Evolutionary conservation across 192 early-diverging fungal genomes (phyloP).

Genomic region (Umbelopsis sp.): DNA sequence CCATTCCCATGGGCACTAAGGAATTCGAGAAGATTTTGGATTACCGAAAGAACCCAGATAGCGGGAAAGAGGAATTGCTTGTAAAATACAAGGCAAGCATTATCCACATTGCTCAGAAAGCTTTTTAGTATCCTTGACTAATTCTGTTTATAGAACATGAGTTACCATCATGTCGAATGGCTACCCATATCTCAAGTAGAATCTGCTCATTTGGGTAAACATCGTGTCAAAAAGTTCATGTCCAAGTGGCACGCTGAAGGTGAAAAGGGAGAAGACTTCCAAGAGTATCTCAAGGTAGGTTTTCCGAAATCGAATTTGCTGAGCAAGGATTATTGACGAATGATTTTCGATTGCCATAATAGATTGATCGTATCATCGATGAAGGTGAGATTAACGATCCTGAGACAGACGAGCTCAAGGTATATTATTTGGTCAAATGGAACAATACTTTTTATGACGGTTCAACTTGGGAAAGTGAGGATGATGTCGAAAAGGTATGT

Average conservation of each 20-base stretch:
- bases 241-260: conserved; percentile 61
- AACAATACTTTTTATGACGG: conserved; percentile 67
- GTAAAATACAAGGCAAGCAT: conserved; percentile 79
- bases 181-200: conserved; percentile 52
- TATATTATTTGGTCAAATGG: conserved; percentile 84
- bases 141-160: conserved; percentile 49
- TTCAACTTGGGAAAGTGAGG: conserved; percentile 74
- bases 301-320: neutral
- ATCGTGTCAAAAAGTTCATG: conserved; percentile 75
- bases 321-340: neutral
- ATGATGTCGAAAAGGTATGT: conserved; percentile 42
- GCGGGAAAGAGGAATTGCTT: conserved; percentile 63
- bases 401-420: conserved; percentile 45
- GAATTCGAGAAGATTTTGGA: conserved; percentile 57
- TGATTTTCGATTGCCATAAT: neutral
- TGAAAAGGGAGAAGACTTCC: conserved; percentile 65
- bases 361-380: conserved; percentile 84
- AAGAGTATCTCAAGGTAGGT: conserved; percentile 61
- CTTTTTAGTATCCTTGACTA: neutral
- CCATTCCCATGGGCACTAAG: conserved; percentile 56
- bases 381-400: conserved; percentile 71
- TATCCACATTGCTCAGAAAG: neutral
- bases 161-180: conserved; percentile 78
- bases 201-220: conserved; percentile 63
- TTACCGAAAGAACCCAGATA: conserved; percentile 44